These are phyloP conservation scores for Globisporangium paroecandrum DNA, from an alignment of 352 stramenopile genomes.

Conservation along the genomic window DNA sequence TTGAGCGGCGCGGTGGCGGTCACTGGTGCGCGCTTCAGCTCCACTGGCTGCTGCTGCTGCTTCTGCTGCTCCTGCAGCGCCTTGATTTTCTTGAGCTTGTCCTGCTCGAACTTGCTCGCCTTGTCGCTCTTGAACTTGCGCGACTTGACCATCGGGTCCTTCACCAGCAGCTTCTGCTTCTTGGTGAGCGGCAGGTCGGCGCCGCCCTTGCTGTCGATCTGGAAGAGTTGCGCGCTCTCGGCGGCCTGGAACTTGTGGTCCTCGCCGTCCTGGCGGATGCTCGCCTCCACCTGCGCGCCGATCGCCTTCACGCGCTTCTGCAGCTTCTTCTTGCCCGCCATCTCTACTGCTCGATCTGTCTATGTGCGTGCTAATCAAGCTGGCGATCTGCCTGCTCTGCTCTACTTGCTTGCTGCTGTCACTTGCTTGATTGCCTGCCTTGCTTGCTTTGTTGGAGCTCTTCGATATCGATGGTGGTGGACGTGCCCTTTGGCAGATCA, in stretches of 20 bases:
- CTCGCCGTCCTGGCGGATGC: slow-evolving; percentile 73
- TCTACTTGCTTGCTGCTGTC: not conserved
- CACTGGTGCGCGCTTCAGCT: slow-evolving; percentile 16
- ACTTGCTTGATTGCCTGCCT: not conserved
- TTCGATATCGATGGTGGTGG: not conserved
- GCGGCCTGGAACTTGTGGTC: slow-evolving; percentile 78
- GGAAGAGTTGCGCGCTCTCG: slow-evolving; percentile 69
- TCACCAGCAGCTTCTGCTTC: slow-evolving; percentile 65
- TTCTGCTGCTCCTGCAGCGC: slow-evolving; percentile 14
- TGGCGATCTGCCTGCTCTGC: not conserved
- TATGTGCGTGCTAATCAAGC: not conserved
- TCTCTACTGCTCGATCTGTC: slow-evolving; percentile 15
- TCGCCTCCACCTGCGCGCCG: slow-evolving; percentile 72
- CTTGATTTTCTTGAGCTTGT: slow-evolving; percentile 61
- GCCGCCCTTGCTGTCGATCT: slow-evolving; percentile 72
- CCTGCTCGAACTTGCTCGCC: slow-evolving; percentile 49
- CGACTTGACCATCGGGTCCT: slow-evolving; percentile 69
- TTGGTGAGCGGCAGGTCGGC: slow-evolving; percentile 42
- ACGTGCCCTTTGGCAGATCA: not conserved
- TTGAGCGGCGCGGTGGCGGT: slow-evolving; percentile 13
- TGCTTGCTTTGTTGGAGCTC: not conserved
- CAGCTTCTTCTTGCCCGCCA: slow-evolving; percentile 53
- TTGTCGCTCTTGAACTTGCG: slow-evolving; percentile 69
- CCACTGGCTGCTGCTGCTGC: not conserved
- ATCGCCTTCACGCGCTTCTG: slow-evolving; percentile 65